These are phyloP conservation scores for Phytophthora hybrid DNA, from an alignment of 352 stramenopile genomes.

Conservation along the genomic window DNA sequence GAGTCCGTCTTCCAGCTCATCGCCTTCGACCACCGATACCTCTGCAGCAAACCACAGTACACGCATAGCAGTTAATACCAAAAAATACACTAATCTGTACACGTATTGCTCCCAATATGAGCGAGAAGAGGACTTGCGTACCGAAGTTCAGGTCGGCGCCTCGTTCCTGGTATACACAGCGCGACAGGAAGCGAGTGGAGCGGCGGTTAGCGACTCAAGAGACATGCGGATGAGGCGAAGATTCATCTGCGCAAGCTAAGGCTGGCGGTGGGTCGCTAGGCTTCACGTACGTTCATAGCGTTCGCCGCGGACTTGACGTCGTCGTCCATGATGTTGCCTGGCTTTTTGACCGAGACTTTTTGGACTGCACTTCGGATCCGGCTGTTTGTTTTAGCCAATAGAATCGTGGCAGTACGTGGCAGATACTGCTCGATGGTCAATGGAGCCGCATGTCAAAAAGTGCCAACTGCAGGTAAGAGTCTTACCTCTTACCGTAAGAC, in stretches of 20 bases:
- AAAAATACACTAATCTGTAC: neutral
- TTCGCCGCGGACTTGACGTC: slow-evolving; percentile 60
- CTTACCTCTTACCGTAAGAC: too few relatives aligned
- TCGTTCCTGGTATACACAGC: slow-evolving; percentile 56
- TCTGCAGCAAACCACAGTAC: slow-evolving; percentile 44
- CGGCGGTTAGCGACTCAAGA: slow-evolving; percentile 2
- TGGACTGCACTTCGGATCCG: slow-evolving; percentile 10
- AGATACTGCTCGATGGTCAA: slow-evolving; percentile 3
- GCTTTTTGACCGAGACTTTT: slow-evolving; percentile 29
- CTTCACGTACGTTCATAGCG: slow-evolving; percentile 59
- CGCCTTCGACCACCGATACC: slow-evolving; percentile 75
- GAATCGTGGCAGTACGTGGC: slow-evolving; percentile 23
- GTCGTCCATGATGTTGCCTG: slow-evolving; percentile 48
- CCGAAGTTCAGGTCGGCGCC: slow-evolving; percentile 77
- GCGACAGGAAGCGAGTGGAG: slow-evolving; percentile 17
- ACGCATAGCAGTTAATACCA: slow-evolving; percentile 2
- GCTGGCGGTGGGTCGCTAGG: neutral
- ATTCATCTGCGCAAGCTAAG: neutral
- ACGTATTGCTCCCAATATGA: neutral
- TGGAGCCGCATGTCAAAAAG: neutral
- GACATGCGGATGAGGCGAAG: neutral
- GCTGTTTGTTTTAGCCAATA: slow-evolving; percentile 36
- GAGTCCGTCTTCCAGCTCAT: slow-evolving; percentile 79
- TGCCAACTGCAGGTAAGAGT: neutral
- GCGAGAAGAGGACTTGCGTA: slow-evolving; percentile 26